Base-by-base conservation (phyloP, 768 basidiomycete genomes). In the Termitomyces sp. region DNA sequence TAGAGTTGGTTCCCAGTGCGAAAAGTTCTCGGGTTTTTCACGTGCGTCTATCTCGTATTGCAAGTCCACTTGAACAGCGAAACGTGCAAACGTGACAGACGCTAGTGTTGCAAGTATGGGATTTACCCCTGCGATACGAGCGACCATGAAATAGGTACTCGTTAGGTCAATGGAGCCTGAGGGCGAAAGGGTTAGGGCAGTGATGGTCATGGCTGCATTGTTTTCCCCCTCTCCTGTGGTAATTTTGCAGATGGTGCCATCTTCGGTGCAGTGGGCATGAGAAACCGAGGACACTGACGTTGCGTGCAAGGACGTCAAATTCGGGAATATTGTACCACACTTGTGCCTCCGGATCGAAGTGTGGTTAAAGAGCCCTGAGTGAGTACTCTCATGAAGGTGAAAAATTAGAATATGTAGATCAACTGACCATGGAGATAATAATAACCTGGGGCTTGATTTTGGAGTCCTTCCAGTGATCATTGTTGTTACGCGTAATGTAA, bases 11-110 rank as follows among this genome's bases (percentile, higher is more conserved):
- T 11, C 57, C 57, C 31, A 50, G 49, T 0, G 57, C 2, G 57
- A 31, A 15, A 45, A 58, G 22, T 53, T 22, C 5, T 25, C 36
- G 13, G 53, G 57, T 4, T 45, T 58, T 16, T 58, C 53, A 23
- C 57, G 57, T 6, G 57, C 48, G 20, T 58, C 57, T 22, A 58
- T 53, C 27, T 58, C 57, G 35, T 54, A 58, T 51, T 58, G 57
- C 16, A 58, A 52, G 4, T 47, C 25, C 4, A 58, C 57, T 43
- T 58, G 57, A 0, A 58, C 53, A 13, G 52, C 42, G 13, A 38
- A 58, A 11, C 57, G 57, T 10, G 57, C 57, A 12, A 58, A 58
- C 5, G 57, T 58, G 5, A 58, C 57, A 2, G 57, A 58, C 4
- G 35, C 52, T 9, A 49, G 23, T 0, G 57, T 58, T 6, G 57